Evolutionary conservation across 2,329 filamentous ascomycete genomes (phyloP), one percentile per base, ranked within the genome.

Genomic region (Botrytis aclada): DNA sequence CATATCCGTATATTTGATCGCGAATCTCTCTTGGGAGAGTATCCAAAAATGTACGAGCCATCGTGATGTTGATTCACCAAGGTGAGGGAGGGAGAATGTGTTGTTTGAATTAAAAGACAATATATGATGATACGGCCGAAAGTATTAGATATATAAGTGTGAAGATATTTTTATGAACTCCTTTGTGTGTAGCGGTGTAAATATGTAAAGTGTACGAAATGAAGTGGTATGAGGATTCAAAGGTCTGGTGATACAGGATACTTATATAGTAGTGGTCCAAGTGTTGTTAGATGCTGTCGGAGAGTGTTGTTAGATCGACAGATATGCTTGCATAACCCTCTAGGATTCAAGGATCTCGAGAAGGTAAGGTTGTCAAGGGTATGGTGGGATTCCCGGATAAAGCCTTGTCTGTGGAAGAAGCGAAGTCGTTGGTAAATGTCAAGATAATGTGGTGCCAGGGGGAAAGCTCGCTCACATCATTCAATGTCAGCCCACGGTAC

Each of bases 1-100:
- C 71, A 20, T 73, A 73, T 20, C 47, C 71, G 39, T 73, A 73
- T 69, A 73, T 70, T 58, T 73, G 71, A 58, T 73, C 71, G n/a
- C 65, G 71, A 64, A 73, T 70, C 58, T 73, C 71, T 47, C 71
- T 47, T 14, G 71, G 71, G 7, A 73, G 65, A 61, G 29, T 69
- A 10, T 72, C 64, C n/a, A 72, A 56, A 62, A 72, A 72, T 12
- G 71, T 61, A 20, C 32, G 37, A 51, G 71, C 5, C 71, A 72
- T 72, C 32, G 20, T 41, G 43, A 29, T 34, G 16, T 70, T 37
- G 34, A 32, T 51, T 47, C 37, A 47, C 41, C 66, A 12, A 69
- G 29, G 47, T 69, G 51, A 56, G n/a, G 32, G 29, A 43, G 29
- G 39, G 41, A 34, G 43, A 12, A n/a, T 43, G 10, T 25, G n/a